These are phyloP conservation scores for Ophiostoma tasmaniense DNA, from an alignment of 2,329 filamentous ascomycete species.

Conservation along the genomic window DNA sequence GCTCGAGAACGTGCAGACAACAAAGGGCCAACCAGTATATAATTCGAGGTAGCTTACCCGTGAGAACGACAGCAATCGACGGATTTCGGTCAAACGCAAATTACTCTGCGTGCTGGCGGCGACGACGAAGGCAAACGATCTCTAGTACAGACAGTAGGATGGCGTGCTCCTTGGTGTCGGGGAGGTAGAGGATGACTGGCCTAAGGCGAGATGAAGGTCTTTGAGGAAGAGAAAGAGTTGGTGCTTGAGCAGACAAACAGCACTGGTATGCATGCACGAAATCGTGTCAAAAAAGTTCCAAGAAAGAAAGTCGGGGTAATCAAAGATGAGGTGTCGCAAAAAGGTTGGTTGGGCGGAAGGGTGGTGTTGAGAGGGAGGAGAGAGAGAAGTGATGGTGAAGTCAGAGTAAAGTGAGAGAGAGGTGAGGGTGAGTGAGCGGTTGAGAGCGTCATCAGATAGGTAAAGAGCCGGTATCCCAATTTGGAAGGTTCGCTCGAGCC, in stretches of 20 bases:
- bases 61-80: neutral
- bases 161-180: neutral
- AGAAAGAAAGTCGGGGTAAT: conserved; percentile 15
- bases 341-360: neutral
- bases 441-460: too few species aligned
- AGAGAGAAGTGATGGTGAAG: neutral
- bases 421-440: too few species aligned
- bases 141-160: neutral
- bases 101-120: neutral
- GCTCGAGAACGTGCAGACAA: neutral
- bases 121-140: neutral
- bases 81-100: neutral
- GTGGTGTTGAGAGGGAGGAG: neutral
- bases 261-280: conserved; percentile 18
- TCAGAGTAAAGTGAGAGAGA: neutral
- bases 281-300: conserved; percentile 22
- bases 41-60: neutral
- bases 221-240: neutral
- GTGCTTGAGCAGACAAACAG: conserved; percentile 5
- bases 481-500: neutral
- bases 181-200: conserved; percentile 8
- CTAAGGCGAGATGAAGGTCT: neutral
- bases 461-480: neutral
- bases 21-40: neutral
- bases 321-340: conserved; percentile 13